Conservation (phyloP, 2,329 filamentous ascomycete species). For the Fusarium metavorans region DNA sequence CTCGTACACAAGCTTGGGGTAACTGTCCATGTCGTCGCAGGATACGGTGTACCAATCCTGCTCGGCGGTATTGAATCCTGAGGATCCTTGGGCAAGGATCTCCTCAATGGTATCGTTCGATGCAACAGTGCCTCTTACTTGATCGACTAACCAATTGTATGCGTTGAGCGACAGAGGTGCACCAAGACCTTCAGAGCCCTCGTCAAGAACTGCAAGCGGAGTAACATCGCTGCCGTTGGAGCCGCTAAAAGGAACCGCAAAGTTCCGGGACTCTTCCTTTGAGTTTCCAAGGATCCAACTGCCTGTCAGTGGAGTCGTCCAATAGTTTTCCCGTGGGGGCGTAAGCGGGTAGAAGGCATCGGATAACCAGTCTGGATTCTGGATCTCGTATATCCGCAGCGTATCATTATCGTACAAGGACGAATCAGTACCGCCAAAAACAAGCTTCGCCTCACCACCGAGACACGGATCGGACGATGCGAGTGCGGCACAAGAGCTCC, state of each 20-base stretch:
- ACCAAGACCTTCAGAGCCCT: constrained; percentile 21
- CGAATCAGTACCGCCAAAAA: not conserved
- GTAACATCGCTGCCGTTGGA: not conserved
- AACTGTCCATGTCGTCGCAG: not conserved
- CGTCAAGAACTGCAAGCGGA: constrained; percentile 17
- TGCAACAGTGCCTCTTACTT: not conserved
- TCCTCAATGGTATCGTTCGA: not conserved
- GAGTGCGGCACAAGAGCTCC: not conserved
- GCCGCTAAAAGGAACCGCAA: constrained; percentile 9
- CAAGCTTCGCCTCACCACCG: not conserved
- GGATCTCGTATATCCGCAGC: constrained; percentile 5
- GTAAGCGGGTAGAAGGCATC: constrained; percentile 15
- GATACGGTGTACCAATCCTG: not conserved
- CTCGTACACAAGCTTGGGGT: not conserved
- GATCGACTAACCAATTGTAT: constrained; percentile 10
- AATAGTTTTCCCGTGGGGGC: constrained; percentile 18
- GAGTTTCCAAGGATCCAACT: constrained; percentile 5
- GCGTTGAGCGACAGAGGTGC: constrained; percentile 16
- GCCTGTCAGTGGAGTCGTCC: constrained; percentile 6
- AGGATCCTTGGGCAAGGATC: not conserved
- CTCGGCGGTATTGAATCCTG: not conserved
- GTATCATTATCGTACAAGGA: not conserved
- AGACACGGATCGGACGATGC: not conserved
- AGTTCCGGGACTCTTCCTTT: constrained; percentile 6
- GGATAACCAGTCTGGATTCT: constrained; percentile 17